A percentile compares a stretch with the other conserved stretches of the same genome.
These are phyloP conservation scores for Daucus carota DNA, from an alignment of 129 eudicot species.

Conservation along the genomic window DH1_v3.0 NC_030383.2:48427001-48427500, in stretches of 20 bases:
- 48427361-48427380: conserved; percentile 41
- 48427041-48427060: not conserved
- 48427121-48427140: conserved; percentile 1
- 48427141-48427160: conserved; percentile 59
- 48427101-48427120: not conserved
- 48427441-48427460: conserved; percentile 62
- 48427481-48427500: conserved; percentile 50
- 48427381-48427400: conserved; percentile 50
- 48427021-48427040: not conserved
- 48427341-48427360: conserved; percentile 62
- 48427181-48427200: conserved; percentile 52
- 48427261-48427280: conserved; percentile 69
- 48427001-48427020: not conserved
- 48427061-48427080: not conserved
- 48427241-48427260: conserved; percentile 99
- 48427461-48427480: conserved; percentile 33
- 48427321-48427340: conserved; percentile 59
- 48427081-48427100: not conserved
- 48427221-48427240: conserved; percentile 90
- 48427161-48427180: conserved; percentile 43
- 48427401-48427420: conserved; percentile 26
- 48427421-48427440: conserved; percentile 33
- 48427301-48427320: conserved; percentile 48
- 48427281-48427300: conserved; percentile 73
- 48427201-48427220: conserved; percentile 80